Percentiles rank a stretch among this genome's conserved stretches.
phyloP scores from a whole-genome alignment of 352 stramenopile species.

The Aphanomyces astaci region DNA sequence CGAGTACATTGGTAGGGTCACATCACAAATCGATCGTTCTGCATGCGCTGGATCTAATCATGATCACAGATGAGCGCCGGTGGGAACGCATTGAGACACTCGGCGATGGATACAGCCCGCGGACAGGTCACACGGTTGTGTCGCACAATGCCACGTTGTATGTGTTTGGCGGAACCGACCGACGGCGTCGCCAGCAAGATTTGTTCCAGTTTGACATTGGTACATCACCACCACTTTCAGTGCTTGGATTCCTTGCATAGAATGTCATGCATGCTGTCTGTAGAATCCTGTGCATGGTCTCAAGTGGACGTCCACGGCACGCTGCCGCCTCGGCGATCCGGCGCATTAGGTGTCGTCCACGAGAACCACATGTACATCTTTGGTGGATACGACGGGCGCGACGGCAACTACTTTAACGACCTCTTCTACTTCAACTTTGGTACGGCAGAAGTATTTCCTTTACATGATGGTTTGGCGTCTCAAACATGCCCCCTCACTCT shows the following conservation, averaged over 20 bases:
- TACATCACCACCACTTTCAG: conserved; percentile 21
- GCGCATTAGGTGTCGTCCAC: conserved; percentile 69
- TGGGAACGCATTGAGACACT: conserved; percentile 69
- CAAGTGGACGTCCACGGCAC: conserved; percentile 57
- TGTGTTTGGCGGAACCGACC: conserved; percentile 82
- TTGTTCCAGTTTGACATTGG: conserved; percentile 78
- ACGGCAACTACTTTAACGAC: conserved; percentile 87
- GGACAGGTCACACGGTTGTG: conserved; percentile 79
- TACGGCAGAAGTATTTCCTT: no score
- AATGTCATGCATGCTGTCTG: background rate
- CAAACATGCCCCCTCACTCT: no score
- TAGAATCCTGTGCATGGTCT: conserved; percentile 52
- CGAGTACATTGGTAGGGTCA: conserved; percentile 21
- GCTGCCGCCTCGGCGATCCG: conserved; percentile 61
- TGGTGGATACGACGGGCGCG: conserved; percentile 81
- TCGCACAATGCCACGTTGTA: conserved; percentile 53
- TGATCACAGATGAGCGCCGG: conserved; percentile 47
- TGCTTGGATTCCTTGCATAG: background rate
- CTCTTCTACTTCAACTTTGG: conserved; percentile 84
- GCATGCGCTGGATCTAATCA: background rate
- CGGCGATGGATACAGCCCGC: conserved; percentile 73
- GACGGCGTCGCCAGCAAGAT: conserved; percentile 69
- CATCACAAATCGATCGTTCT: background rate
- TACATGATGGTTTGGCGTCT: no score
- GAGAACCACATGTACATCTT: conserved; percentile 85